phyloP scores from a whole-genome alignment of 2,329 filamentous ascomycete species.

The Microsporum ferrugineum region DNA sequence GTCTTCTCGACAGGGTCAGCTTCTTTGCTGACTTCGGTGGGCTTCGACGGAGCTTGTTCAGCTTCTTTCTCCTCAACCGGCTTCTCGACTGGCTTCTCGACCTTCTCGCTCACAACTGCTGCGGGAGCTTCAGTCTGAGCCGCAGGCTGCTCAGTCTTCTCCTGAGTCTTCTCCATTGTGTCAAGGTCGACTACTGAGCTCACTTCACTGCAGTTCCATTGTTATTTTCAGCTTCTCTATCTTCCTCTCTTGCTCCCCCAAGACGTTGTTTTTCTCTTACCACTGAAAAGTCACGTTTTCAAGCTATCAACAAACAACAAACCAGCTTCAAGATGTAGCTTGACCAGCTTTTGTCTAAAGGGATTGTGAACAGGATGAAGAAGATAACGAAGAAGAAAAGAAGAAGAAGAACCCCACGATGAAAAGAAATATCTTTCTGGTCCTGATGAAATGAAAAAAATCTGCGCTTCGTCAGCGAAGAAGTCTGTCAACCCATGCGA shows the following conservation, averaged over 20 bases:
- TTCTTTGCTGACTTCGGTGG: conserved; percentile 13
- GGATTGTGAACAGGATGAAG: neutral
- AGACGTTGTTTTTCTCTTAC: neutral
- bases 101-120: conserved; percentile 6
- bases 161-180: conserved; percentile 1
- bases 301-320: neutral
- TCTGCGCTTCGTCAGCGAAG: conserved; percentile 1
- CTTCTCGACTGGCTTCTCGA: conserved; percentile 8
- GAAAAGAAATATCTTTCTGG: neutral
- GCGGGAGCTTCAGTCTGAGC: conserved; percentile 13
- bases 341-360: neutral
- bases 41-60: conserved; percentile 10
- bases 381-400: neutral
- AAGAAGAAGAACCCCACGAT: neutral
- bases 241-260: neutral
- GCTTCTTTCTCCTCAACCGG: conserved; percentile 9
- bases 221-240: neutral
- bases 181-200: neutral
- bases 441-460: neutral
- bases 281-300: neutral
- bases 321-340: neutral
- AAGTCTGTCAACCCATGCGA: neutral
- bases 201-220: neutral
- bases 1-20: conserved; percentile 8
- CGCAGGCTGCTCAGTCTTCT: conserved; percentile 4